phyloP scores from a whole-genome alignment of 208 protist genomes.

The Leishmania martiniquensis region DNA sequence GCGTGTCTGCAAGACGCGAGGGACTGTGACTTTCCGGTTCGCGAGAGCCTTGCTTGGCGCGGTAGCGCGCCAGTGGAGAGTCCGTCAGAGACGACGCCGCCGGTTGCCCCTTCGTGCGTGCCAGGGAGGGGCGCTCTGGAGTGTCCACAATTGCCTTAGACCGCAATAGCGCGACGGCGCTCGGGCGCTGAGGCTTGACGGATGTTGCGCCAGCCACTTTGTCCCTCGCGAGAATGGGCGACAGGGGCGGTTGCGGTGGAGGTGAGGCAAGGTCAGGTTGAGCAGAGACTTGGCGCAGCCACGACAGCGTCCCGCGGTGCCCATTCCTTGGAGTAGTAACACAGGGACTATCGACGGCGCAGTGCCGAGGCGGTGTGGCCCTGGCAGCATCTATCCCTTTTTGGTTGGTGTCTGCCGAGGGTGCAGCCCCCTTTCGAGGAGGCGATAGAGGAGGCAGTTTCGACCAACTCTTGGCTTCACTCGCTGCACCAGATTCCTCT shows the following conservation, averaged over 20 bases:
- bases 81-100: neutral
- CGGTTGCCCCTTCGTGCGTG: neutral
- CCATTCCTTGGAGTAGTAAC: neutral
- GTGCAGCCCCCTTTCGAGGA: neutral
- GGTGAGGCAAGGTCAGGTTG: neutral
- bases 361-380: neutral
- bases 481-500: neutral
- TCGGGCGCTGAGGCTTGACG: neutral
- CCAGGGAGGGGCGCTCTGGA: neutral
- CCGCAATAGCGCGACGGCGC: neutral
- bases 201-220: neutral
- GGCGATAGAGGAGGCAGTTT: neutral
- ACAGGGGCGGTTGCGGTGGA: neutral
- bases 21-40: constrained; percentile 4
- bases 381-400: neutral
- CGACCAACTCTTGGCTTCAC: neutral
- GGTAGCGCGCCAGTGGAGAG: constrained; percentile 18
- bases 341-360: neutral
- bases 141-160: neutral
- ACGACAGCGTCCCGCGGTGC: neutral
- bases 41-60: constrained; percentile 12
- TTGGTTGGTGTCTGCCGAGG: neutral
- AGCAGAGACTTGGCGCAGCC: neutral
- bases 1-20: neutral
- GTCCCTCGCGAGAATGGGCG: neutral